These are phyloP conservation scores for Ricinus communis DNA, from an alignment of 345 rosid genomes.

Conservation along the genomic window DNA sequence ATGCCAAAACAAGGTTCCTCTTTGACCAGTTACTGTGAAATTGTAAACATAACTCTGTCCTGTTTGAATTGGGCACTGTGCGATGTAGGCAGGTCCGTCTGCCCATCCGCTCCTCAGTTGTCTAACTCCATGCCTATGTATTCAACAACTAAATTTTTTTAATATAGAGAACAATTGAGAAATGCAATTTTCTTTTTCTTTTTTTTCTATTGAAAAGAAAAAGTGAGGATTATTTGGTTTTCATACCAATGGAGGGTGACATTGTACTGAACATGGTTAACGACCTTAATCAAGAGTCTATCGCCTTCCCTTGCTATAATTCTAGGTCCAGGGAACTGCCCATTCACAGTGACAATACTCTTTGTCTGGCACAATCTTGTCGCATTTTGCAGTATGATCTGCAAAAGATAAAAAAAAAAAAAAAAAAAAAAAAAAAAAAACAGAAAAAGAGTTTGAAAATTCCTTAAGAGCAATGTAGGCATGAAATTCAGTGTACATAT, in stretches of 20 bases:
- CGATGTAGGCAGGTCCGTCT: conserved; percentile 54
- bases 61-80: conserved; percentile 56
- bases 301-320: conserved; percentile 77
- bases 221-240: background rate
- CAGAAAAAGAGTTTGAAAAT: background rate
- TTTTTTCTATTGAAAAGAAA: background rate
- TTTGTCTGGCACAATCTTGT: conserved; percentile 68
- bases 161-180: background rate
- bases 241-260: conserved; percentile 67
- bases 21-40: conserved; percentile 49
- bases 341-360: conserved; percentile 73
- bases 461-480: no score
- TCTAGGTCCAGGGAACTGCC: conserved; percentile 65
- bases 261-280: conserved; percentile 66
- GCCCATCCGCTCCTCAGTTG: conserved; percentile 59
- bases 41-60: conserved; percentile 47
- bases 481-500: no score
- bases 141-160: no score
- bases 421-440: background rate
- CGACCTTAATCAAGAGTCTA: conserved; percentile 57
- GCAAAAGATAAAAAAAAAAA: background rate
- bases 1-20: conserved; percentile 62
- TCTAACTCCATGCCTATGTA: conserved; percentile 47
- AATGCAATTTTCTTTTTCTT: no score
- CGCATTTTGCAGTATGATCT: conserved; percentile 62